These are phyloP conservation scores for Sporothrix luriei DNA, from an alignment of 2,329 filamentous ascomycete genomes.

Conservation along the genomic window DNA sequence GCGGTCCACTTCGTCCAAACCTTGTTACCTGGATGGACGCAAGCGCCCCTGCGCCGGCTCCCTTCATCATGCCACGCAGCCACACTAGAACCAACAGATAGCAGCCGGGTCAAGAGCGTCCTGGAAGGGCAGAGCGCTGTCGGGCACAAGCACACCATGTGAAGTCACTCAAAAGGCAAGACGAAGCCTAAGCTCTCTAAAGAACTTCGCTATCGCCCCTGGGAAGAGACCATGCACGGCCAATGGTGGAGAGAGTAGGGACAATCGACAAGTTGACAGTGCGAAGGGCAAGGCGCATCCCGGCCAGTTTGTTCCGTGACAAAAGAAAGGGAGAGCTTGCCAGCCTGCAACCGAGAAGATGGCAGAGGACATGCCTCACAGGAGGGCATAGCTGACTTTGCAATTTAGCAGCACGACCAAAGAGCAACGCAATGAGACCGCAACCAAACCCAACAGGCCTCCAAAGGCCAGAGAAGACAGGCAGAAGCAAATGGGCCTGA, in stretches of 20 bases:
- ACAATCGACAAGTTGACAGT: constrained; percentile 13
- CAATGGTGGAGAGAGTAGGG: constrained; percentile 17
- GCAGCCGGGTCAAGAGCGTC: not conserved
- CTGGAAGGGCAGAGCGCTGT: not conserved
- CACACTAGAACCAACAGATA: not conserved
- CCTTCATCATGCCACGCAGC: not conserved
- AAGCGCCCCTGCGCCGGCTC: not conserved
- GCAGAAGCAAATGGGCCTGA: not conserved
- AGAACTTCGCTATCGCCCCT: constrained; percentile 5
- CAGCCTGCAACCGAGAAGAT: constrained; percentile 3
- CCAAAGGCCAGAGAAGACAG: constrained; percentile 6
- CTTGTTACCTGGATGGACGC: constrained; percentile 7
- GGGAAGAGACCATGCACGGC: constrained; percentile 12
- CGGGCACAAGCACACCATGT: not conserved
- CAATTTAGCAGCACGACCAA: not conserved
- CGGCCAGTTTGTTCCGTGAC: not conserved
- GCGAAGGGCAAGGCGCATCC: constrained; percentile 3
- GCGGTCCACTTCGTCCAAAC: not conserved
- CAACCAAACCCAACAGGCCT: not conserved
- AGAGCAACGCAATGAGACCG: not conserved
- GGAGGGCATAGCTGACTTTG: not conserved
- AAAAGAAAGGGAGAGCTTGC: not conserved
- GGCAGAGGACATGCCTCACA: not conserved
- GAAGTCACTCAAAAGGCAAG: not conserved
- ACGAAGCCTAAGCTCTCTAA: not conserved